These are phyloP conservation scores for Pleurotus cornucopiae DNA, from an alignment of 768 basidiomycete genomes.

Conservation along the genomic window DNA sequence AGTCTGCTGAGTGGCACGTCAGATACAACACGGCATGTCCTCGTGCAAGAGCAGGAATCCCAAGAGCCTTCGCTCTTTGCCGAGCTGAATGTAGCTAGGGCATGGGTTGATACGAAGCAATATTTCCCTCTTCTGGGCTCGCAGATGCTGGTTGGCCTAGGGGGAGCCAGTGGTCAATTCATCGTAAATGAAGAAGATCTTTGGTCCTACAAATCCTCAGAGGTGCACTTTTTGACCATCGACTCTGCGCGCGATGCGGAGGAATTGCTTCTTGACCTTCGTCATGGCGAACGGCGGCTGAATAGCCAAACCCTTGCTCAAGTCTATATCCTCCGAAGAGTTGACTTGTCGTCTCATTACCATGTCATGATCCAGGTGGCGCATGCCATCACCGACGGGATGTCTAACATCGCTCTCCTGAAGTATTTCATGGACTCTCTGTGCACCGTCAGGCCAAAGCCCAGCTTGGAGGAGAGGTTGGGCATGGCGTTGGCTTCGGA, in stretches of 20 bases:
- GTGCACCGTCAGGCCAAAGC: conserved; percentile 12
- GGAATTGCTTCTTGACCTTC: conserved; percentile 20
- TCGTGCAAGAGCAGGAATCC: conserved; percentile 21
- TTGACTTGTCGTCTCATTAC: conserved; percentile 28
- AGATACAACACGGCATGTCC: conserved; percentile 33
- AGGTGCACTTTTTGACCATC: conserved; percentile 32
- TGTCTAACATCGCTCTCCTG: conserved; percentile 34
- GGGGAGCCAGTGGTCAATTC: conserved; percentile 29
- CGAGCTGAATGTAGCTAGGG: conserved; percentile 28
- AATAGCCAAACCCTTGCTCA: conserved; percentile 25
- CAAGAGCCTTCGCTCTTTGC: conserved; percentile 13
- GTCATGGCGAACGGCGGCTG: conserved; percentile 31
- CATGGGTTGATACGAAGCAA: conserved; percentile 45
- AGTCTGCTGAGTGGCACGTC: conserved; percentile 37
- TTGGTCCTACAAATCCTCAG: conserved; percentile 23
- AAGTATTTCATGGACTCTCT: conserved; percentile 44
- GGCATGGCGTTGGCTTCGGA: conserved; percentile 38
- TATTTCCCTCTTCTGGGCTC: conserved; percentile 47
- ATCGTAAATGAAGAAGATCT: conserved; percentile 36
- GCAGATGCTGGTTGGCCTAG: conserved; percentile 26
- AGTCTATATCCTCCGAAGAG: conserved; percentile 35
- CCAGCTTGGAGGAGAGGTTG: conserved; percentile 24
- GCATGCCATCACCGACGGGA: conserved; percentile 50
- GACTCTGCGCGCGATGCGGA: conserved; percentile 30
- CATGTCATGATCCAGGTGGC: conserved; percentile 41